Base-by-base conservation (phyloP, 306 rosid species). In the Echinosophora koreensis region DNA sequence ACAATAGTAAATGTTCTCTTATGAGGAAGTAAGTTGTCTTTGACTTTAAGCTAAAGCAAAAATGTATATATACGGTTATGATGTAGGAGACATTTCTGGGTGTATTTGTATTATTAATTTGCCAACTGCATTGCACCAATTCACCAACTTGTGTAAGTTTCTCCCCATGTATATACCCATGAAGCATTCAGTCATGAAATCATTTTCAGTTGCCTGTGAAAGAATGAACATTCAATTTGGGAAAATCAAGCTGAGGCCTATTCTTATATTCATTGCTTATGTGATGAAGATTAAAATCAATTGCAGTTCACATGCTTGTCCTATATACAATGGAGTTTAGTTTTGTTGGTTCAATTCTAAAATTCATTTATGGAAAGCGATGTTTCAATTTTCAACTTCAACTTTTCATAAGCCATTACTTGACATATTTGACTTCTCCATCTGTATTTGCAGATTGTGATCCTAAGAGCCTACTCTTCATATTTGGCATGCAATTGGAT, bases 401-500 rank as follows among this genome's bases (percentile, higher is more conserved):
- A 63, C 68, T 34, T 49, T 67, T 32, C 32, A 32, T 39, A 16
- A 10, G 5, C 37, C 37, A 3, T 34, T 62, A 30, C 51, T 14
- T 49, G 74, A 17, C 64, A 16, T 49, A 55, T 66, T 44, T 32
- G 28, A 27, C 83, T 49, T 79, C 17, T 73, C 2, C 47, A 54
- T 78, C 32, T 73, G 64, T 18, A 59, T 74, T 76, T 38, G 88
- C 89, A 95, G 98, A 92, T 50, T 92, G 97, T 69, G 98, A 95
- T 87, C 97, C 98, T 1, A 95, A 92, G 89, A 92, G 97, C 86
- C 93, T 95, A 39, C 97, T 95, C 71, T 95, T 95, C 82, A 5
- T 92, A 80, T 92, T 82, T 69, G 97, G 98, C 70, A 89, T 95
- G 98, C 98, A 95, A 84, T 87, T 95, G 82, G 98, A 92, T 80